Base-by-base conservation (phyloP, 768 basidiomycete species). In the Tulasnella sp. region DNA sequence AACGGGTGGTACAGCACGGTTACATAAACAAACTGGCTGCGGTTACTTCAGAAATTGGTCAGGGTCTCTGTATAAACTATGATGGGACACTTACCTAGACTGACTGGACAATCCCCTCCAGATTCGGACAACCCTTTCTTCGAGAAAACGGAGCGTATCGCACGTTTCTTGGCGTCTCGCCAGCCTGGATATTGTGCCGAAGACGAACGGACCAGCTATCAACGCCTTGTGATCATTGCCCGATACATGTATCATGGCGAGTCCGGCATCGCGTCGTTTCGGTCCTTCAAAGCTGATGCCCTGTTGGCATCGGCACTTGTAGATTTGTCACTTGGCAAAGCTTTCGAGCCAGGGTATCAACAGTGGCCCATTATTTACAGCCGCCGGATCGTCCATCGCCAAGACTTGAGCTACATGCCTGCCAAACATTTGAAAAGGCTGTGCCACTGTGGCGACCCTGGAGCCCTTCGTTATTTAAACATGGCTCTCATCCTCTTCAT, bases 11-110 rank as follows among this genome's bases (percentile, higher is more conserved):
- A 24, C 28, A 9, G 8, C 50, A 11, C 20, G 18, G 22, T 0
- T 50, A 50, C 50, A 50, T 50, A 11, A 22, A 24, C 12, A 50
- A 50, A 50, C 50, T 50, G 20, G 48, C 12, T 7, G 50, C 20
- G 11, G 60, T 64, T 34, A 64, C 31, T 34, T 34, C n/a, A n/a
- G 74, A 75, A 75, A 75, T 44, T 48, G 74, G 74, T 75, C 31
- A 24, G 74, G 2, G 12, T 4, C 11, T 22, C 1, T 54, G 54
- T 54, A 5, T 12, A 34, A 48, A 40, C 37, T n/a, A 42, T 14
- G 34, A 40, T 24, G 18, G n/a, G 0, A 8, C 16, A 14, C 34
- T 42, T n/a, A 9, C 31, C 22, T 40, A 31, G 40, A 75, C 11
- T 75, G n/a, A 14, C 40, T 28, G 18, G 20, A 75, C 28, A 18